phyloP scores from a whole-genome alignment of 225 moss, liverwort and hornwort genomes.

The Asterella californica region DNA sequence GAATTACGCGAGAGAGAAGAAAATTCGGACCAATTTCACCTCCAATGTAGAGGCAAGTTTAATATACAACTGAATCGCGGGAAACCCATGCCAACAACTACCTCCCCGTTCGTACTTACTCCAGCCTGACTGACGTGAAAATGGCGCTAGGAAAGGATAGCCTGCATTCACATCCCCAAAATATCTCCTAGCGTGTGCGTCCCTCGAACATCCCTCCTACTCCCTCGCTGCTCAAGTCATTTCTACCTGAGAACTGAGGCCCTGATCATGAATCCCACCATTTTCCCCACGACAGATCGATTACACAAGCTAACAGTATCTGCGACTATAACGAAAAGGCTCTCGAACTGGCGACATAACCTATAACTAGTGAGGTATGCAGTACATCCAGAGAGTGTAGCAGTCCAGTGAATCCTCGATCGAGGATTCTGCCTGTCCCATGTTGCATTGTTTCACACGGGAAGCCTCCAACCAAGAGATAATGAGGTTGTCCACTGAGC shows the following conservation, averaged over 20 bases:
- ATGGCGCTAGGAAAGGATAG: background rate
- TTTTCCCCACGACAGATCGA: too few species aligned
- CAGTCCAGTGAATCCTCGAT: too few species aligned
- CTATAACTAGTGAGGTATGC: too few species aligned
- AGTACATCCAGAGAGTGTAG: too few species aligned
- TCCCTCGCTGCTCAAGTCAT: background rate
- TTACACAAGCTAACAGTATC: too few species aligned
- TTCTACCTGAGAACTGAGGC: background rate
- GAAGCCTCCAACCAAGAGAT: too few species aligned
- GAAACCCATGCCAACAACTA: background rate
- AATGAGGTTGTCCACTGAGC: too few species aligned
- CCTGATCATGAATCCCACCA: background rate
- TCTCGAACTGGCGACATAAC: too few species aligned
- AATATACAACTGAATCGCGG: slow-evolving; percentile 8
- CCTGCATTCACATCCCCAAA: background rate
- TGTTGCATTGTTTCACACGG: too few species aligned
- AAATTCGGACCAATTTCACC: background rate
- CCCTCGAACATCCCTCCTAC: background rate
- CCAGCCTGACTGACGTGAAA: background rate
- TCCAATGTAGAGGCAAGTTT: slow-evolving; percentile 8
- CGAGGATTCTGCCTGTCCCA: too few species aligned
- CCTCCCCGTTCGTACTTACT: background rate
- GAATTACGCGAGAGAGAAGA: background rate
- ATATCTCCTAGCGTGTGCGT: background rate
- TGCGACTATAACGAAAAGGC: too few species aligned